Evolutionary conservation across 2,329 filamentous ascomycete genomes (phyloP), one percentile per base, ranked within the genome.

Genomic region (Neoarthrinium moseri): DNA sequence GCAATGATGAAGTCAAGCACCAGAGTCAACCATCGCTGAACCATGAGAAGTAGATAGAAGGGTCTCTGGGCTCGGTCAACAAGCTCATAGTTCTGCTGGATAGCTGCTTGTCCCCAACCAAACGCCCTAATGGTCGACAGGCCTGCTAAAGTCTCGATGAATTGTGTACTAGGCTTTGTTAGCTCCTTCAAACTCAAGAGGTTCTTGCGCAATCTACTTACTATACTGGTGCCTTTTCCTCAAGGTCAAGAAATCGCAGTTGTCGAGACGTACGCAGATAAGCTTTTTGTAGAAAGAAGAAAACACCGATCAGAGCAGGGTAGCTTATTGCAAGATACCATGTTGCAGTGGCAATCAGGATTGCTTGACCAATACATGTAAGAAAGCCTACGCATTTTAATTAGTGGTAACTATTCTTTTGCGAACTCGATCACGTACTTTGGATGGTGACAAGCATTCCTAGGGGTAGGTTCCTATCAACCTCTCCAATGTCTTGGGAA

Each of bases 191-290:
- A 4, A 7, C 6, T 12, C n/a, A 7, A 5, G 5, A 18, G 24
- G 27, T 43, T 30, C 21, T 32, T 20, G 24, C n/a, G 27, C 7
- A 43, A 10, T 11, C 11, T 8, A n/a, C 10, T 18, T 5, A 10
- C 39, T 27, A 43, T 1, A 66, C 47, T 6, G 64, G 62, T 13
- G 55, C 55, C 46, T 65, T 66, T 7, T 59, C 56, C 26, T 66
- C 63, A 4, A 66, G 54, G 6, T 63, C 63, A 8, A 67, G 49
- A 3, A 61, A 48, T 8, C 64, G 57, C 1, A 67, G 34, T 49
- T 66, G 64, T 0, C 64, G 51, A 1, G 62, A 67, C 7, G 64
- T 67, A 20, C 54, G 53, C 1, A 67, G 60, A 40, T 66, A 66
- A 36, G 59, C 62, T n/a, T 55, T 52, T 33, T 63, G 60, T 13